Conservation (phyloP, 305 asterid genomes). For the Fraxinus albicans region DNA sequence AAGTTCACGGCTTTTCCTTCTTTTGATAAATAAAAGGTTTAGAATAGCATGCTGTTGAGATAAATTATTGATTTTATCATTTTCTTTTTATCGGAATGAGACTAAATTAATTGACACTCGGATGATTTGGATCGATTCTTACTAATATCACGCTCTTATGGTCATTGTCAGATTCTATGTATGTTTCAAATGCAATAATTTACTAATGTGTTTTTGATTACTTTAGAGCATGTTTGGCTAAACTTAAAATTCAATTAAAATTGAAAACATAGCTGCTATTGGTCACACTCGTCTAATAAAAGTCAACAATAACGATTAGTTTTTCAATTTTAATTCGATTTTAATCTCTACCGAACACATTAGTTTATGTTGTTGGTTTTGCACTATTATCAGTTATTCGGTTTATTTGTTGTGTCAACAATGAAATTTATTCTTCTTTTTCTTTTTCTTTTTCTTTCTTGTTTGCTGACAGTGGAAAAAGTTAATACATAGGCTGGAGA, state of each 20-base stretch:
- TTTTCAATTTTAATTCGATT: too few relatives aligned
- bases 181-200: background rate
- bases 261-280: too few relatives aligned
- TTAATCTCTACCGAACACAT: too few relatives aligned
- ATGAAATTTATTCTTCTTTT: slow-evolving; percentile 6
- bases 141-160: background rate
- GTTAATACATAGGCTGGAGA: slow-evolving; percentile 46
- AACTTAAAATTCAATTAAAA: too few relatives aligned
- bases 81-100: background rate
- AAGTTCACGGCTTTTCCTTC: slow-evolving; percentile 1
- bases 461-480: slow-evolving; percentile 66
- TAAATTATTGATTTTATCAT: background rate
- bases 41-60: slow-evolving; percentile 1
- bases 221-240: too few relatives aligned
- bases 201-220: background rate
- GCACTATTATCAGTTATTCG: background rate
- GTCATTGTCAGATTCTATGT: background rate
- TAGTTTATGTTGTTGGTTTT: background rate
- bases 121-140: background rate
- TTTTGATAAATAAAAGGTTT: background rate
- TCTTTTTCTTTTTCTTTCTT: background rate
- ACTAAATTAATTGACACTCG: background rate
- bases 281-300: too few relatives aligned
- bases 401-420: background rate
- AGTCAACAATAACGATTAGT: too few relatives aligned